phyloP scores from a whole-genome alignment of 2,329 filamentous ascomycete species.

The Colletotrichum filicis region DNA sequence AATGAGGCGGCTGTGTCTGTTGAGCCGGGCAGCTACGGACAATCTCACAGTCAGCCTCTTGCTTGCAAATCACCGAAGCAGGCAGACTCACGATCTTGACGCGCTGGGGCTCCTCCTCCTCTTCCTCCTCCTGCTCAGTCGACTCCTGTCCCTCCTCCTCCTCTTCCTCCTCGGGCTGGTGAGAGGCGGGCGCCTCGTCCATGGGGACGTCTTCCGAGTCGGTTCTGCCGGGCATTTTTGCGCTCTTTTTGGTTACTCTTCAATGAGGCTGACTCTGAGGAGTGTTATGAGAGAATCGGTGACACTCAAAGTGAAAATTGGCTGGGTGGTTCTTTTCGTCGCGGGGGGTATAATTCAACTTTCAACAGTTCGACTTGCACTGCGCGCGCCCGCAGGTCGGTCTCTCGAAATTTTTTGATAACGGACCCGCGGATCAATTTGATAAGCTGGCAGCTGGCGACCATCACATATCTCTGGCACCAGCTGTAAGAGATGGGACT shows the following conservation, averaged over 20 bases:
- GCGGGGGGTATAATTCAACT: neutral
- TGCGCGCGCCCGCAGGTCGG: neutral
- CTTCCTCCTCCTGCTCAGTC: slow-evolving; percentile 56
- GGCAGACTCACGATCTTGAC: slow-evolving; percentile 67
- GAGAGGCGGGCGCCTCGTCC: slow-evolving; percentile 44
- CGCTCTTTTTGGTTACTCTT: neutral
- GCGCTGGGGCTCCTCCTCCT: slow-evolving; percentile 63
- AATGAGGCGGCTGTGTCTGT: slow-evolving; percentile 92
- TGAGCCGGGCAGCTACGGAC: slow-evolving; percentile 77
- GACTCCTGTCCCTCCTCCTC: slow-evolving; percentile 47
- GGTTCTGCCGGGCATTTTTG: slow-evolving; percentile 53
- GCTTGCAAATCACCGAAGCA: neutral
- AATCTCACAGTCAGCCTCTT: too few species aligned
- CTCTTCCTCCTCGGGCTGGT: slow-evolving; percentile 46
- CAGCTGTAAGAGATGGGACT: neutral
- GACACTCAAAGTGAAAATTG: too few species aligned
- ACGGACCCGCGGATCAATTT: slow-evolving; percentile 11
- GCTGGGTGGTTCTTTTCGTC: slow-evolving; percentile 12
- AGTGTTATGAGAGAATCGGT: too few species aligned
- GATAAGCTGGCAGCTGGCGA: slow-evolving; percentile 14
- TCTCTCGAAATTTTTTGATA: slow-evolving; percentile 34
- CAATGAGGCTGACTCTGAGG: too few species aligned
- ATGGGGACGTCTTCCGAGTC: slow-evolving; percentile 52
- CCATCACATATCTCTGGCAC: accelerated
- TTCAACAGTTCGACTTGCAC: slow-evolving; percentile 7